Percentiles rank a stretch among this genome's conserved stretches.
Conservation (phyloP, 331 rosid genomes). For the Phaseolus coccineus region DNA sequence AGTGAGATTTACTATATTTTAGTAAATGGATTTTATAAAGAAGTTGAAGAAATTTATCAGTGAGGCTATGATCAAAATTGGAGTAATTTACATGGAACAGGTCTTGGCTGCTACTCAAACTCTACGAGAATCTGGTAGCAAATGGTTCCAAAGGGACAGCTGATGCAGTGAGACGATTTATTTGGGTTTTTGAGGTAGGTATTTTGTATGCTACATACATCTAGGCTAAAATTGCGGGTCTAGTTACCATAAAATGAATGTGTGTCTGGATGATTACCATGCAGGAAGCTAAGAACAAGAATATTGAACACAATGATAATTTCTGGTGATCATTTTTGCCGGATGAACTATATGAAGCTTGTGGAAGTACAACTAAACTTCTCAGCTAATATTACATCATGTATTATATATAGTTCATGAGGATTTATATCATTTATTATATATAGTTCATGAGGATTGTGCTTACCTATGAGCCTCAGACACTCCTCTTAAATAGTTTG, state of each 20-base stretch:
- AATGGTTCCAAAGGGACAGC: slow-evolving; percentile 81
- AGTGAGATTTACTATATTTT: neutral
- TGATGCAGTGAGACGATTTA: slow-evolving; percentile 75
- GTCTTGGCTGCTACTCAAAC: slow-evolving; percentile 85
- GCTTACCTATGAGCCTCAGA: too few relatives aligned
- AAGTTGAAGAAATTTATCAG: slow-evolving; percentile 16
- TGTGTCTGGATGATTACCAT: slow-evolving; percentile 27
- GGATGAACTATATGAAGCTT: slow-evolving; percentile 71
- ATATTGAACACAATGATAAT: slow-evolving; percentile 65
- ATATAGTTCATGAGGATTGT: neutral
- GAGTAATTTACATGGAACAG: slow-evolving; percentile 52
- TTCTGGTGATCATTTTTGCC: slow-evolving; percentile 74
- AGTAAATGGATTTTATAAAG: neutral
- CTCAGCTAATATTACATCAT: neutral
- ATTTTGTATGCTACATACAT: neutral
- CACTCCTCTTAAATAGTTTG: too few relatives aligned
- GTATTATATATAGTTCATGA: neutral
- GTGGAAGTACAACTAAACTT: slow-evolving; percentile 54
- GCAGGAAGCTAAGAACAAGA: slow-evolving; percentile 73
- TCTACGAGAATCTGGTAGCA: slow-evolving; percentile 68
- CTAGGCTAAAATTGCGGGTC: neutral
- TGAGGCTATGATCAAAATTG: neutral
- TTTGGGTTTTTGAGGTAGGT: slow-evolving; percentile 73
- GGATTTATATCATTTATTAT: neutral
- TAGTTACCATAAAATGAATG: slow-evolving; percentile 12